Conservation (phyloP, 805 yeast species). For the Nakazawaea ambrosiae region DNA sequence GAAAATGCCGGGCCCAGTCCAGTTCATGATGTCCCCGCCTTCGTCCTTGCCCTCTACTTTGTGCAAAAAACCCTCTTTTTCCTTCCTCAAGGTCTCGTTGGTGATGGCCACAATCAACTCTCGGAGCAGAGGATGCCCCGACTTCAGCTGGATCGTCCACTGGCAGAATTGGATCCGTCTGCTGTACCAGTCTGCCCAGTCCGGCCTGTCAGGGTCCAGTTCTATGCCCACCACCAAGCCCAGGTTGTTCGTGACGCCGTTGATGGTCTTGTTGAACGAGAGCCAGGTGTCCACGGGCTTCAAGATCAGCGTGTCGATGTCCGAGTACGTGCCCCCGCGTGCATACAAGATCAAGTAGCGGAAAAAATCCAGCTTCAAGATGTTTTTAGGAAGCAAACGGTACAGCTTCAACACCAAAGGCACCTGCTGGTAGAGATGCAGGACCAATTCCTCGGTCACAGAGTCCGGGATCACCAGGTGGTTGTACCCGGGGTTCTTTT, state of each 20-base stretch:
- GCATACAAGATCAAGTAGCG: slow-evolving; percentile 82
- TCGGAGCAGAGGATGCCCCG: slow-evolving; percentile 85
- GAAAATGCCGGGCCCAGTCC: slow-evolving; percentile 97
- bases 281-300: slow-evolving; percentile 74
- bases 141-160: slow-evolving; percentile 89
- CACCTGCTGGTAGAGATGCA: slow-evolving; percentile 53
- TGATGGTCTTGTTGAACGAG: slow-evolving; percentile 31
- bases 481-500: slow-evolving; percentile 51
- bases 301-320: slow-evolving; percentile 76
- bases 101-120: slow-evolving; percentile 77
- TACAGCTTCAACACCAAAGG: slow-evolving; percentile 79
- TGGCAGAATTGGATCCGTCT: slow-evolving; percentile 92
- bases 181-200: slow-evolving; percentile 92
- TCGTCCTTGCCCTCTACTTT: slow-evolving; percentile 49
- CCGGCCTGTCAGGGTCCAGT: slow-evolving; percentile 94
- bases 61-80: slow-evolving; percentile 36
- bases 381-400: slow-evolving; percentile 66
- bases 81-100: slow-evolving; percentile 57
- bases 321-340: slow-evolving; percentile 89
- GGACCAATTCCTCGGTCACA: slow-evolving; percentile 45
- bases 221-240: slow-evolving; percentile 90
- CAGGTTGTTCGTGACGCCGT: slow-evolving; percentile 23
- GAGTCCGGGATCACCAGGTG: slow-evolving; percentile 73
- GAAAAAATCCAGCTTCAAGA: slow-evolving; percentile 89
- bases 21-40: slow-evolving; percentile 79